Evolutionary conservation across 352 stramenopile species (phyloP).

Genomic region (Phytophthora fragariae): DNA sequence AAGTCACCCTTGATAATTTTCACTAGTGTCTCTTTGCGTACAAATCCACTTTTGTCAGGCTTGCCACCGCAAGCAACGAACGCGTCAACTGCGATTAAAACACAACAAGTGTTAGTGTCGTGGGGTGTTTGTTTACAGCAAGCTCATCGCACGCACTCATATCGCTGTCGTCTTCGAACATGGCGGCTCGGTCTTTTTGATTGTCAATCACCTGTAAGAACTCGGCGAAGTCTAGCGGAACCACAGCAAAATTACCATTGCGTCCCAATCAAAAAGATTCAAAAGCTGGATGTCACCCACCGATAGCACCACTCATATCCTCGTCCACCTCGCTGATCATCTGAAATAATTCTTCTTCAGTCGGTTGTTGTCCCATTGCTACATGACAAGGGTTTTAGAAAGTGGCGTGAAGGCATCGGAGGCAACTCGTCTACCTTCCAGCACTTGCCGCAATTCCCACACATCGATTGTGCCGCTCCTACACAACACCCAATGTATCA

Average conservation of each 20-base stretch:
- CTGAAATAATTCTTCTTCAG: constrained; percentile 98
- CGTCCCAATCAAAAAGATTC: not conserved
- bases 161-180: constrained; percentile 97
- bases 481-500: not conserved
- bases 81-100: constrained; percentile 84
- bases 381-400: constrained; percentile 1
- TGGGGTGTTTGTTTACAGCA: not conserved
- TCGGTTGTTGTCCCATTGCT: constrained; percentile 98
- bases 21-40: constrained; percentile 89
- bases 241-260: not conserved
- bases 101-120: not conserved
- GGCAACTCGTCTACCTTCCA: constrained; percentile 84
- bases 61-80: constrained; percentile 97
- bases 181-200: constrained; percentile 95
- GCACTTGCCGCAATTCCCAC: constrained; percentile 92
- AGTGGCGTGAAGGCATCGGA: not conserved
- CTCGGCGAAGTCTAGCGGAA: constrained; percentile 93
- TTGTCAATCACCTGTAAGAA: constrained; percentile 99
- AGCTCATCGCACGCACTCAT: constrained; percentile 77
- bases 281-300: not conserved
- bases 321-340: constrained; percentile 94
- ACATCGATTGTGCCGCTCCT: constrained; percentile 96
- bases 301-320: constrained; percentile 96
- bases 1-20: constrained; percentile 98
- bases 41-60: constrained; percentile 92